phyloP scores from a whole-genome alignment of 192 early-diverging fungal genomes.

The Coemansia sp. region DNA sequence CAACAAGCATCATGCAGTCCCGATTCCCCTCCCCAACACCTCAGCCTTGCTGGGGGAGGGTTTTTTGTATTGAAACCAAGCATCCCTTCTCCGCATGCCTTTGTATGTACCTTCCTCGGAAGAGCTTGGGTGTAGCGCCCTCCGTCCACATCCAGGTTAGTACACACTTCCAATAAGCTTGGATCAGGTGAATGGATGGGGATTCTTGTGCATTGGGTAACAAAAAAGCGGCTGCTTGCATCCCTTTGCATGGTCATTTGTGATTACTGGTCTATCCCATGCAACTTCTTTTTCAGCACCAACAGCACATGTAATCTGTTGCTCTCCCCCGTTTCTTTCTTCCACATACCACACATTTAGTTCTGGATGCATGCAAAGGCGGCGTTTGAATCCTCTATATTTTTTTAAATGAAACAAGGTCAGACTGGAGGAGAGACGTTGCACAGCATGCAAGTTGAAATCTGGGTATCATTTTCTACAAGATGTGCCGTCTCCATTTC shows the following conservation, averaged over 20 bases:
- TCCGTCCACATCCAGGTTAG: too few relatives aligned
- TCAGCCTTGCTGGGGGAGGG: too few relatives aligned
- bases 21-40: too few relatives aligned
- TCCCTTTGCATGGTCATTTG: background rate
- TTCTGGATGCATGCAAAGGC: background rate
- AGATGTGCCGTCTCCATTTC: background rate
- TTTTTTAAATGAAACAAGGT: background rate
- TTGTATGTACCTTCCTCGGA: too few relatives aligned
- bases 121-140: too few relatives aligned
- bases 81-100: too few relatives aligned
- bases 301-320: background rate
- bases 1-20: too few relatives aligned
- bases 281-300: background rate
- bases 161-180: too few relatives aligned
- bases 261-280: background rate
- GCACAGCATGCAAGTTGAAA: background rate
- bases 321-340: background rate
- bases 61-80: too few relatives aligned
- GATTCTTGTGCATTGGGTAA: background rate
- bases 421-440: background rate
- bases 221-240: slow-evolving; percentile 1
- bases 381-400: background rate
- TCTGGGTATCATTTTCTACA: slow-evolving; percentile 5
- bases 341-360: background rate
- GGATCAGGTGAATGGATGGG: too few relatives aligned